phyloP scores from a whole-genome alignment of 768 basidiomycete species.

The Scleroderma bovista region DNA sequence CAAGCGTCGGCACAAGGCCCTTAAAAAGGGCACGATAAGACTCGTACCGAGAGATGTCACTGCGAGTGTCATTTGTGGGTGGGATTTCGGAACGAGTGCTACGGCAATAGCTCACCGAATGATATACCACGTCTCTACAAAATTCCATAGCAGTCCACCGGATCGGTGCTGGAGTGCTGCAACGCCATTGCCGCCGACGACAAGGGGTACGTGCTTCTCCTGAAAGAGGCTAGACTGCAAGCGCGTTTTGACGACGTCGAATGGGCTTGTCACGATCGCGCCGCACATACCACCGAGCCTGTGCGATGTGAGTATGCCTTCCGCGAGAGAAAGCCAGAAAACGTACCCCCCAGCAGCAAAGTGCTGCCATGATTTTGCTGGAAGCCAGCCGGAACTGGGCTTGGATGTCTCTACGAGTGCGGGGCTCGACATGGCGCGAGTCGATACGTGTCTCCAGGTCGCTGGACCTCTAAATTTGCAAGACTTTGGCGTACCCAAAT shows the following conservation, averaged over 20 bases:
- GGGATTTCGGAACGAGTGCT: neutral
- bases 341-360: constrained; percentile 84
- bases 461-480: too few species aligned
- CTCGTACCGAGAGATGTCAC: constrained; percentile 86
- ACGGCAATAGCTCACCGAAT: constrained; percentile 50
- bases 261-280: constrained; percentile 92
- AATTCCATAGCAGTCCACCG: constrained; percentile 75
- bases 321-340: neutral
- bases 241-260: constrained; percentile 97
- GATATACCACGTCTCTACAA: constrained; percentile 91
- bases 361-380: constrained; percentile 79
- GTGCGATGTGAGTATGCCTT: constrained; percentile 3
- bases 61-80: constrained; percentile 22
- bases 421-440: constrained; percentile 9
- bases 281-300: constrained; percentile 98
- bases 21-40: constrained; percentile 88
- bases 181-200: constrained; percentile 28
- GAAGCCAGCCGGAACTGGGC: constrained; percentile 38
- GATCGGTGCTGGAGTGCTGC: constrained; percentile 29
- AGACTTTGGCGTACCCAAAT: too few species aligned
- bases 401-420: constrained; percentile 17
- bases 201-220: constrained; percentile 34
- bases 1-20: constrained; percentile 89
- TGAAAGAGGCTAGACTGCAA: constrained; percentile 86
- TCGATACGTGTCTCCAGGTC: too few species aligned